A percentile compares a stretch with the other conserved stretches of the same genome.
These are phyloP conservation scores for Sesbania bispinosa DNA, from an alignment of 306 rosid genomes.

Conservation along the genomic window DNA sequence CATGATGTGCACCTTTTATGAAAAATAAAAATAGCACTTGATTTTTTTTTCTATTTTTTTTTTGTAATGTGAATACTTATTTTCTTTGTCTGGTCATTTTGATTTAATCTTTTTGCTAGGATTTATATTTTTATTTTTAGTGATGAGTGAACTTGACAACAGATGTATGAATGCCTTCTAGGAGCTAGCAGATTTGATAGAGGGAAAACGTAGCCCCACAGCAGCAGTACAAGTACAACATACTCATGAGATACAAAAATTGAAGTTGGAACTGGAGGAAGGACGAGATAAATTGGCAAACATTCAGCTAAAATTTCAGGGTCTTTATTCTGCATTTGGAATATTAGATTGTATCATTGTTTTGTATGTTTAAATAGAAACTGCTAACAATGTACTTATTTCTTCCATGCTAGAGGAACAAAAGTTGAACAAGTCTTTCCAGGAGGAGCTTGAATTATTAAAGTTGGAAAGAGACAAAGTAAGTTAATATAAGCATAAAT, in stretches of 20 bases:
- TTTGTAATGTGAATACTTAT: not conserved
- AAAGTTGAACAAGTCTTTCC: conserved; percentile 58
- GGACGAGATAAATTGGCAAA: conserved; percentile 50
- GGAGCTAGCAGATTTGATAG: conserved; percentile 83
- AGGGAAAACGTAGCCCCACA: conserved; percentile 47
- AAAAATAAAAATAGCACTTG: not conserved
- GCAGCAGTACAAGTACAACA: conserved; percentile 41
- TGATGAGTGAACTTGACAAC: conserved; percentile 94
- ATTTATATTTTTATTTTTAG: conserved; percentile 42
- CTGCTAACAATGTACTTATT: conserved; percentile 12
- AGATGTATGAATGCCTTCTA: conserved; percentile 99
- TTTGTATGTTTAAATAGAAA: conserved; percentile 1
- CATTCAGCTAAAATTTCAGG: conserved; percentile 50
- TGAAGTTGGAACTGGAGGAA: conserved; percentile 65
- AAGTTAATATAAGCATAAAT: conserved; percentile 37
- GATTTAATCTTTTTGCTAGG: not conserved
- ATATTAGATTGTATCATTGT: conserved; percentile 7
- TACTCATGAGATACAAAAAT: conserved; percentile 49
- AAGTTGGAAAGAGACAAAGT: conserved; percentile 64
- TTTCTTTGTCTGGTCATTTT: conserved; percentile 9
- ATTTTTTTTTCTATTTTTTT: not conserved
- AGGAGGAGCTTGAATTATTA: conserved; percentile 63
- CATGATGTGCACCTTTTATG: not conserved
- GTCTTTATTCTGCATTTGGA: conserved; percentile 35
- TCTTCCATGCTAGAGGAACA: conserved; percentile 63